A percentile compares a stretch with the other conserved stretches of the same genome.
phyloP scores from a whole-genome alignment of 2,329 filamentous ascomycete species.

The Alternaria sp. region DNA sequence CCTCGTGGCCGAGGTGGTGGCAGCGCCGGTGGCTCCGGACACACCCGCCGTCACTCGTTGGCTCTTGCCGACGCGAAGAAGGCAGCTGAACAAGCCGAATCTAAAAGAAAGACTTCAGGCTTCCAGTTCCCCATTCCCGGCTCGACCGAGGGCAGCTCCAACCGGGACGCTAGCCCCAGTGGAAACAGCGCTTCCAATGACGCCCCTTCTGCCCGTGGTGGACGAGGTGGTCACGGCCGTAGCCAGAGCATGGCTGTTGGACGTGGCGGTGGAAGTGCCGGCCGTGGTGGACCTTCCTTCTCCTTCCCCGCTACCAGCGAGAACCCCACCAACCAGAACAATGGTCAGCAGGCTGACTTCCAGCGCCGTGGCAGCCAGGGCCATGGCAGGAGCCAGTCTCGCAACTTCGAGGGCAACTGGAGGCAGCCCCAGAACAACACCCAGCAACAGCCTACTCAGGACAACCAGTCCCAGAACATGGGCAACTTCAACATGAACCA shows the following conservation, averaged over 20 bases:
- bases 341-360: constrained; percentile 68
- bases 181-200: constrained; percentile 48
- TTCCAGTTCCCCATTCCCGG: constrained; percentile 90
- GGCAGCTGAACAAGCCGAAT: constrained; percentile 94
- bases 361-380: constrained; percentile 79
- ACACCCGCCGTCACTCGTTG: constrained; percentile 93
- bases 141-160: constrained; percentile 65
- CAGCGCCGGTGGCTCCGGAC: constrained; percentile 72
- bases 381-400: constrained; percentile 82
- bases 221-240: constrained; percentile 69
- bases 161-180: constrained; percentile 66
- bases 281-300: constrained; percentile 75
- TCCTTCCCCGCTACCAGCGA: constrained; percentile 70
- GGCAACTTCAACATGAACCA: constrained; percentile 75
- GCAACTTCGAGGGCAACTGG: constrained; percentile 99
- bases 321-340: constrained; percentile 51
- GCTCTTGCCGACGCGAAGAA: constrained; percentile 97
- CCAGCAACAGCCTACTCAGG: constrained; percentile 59
- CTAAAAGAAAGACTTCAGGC: constrained; percentile 91
- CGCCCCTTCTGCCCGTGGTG: constrained; percentile 49
- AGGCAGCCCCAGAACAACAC: constrained; percentile 73
- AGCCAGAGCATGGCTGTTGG: constrained; percentile 90
- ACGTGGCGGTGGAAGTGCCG: constrained; percentile 69
- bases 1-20: constrained; percentile 77
- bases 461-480: constrained; percentile 60